These are phyloP conservation scores for Penicillium taxi DNA, from an alignment of 495 filamentous ascomycete genomes.

Conservation along the genomic window DNA sequence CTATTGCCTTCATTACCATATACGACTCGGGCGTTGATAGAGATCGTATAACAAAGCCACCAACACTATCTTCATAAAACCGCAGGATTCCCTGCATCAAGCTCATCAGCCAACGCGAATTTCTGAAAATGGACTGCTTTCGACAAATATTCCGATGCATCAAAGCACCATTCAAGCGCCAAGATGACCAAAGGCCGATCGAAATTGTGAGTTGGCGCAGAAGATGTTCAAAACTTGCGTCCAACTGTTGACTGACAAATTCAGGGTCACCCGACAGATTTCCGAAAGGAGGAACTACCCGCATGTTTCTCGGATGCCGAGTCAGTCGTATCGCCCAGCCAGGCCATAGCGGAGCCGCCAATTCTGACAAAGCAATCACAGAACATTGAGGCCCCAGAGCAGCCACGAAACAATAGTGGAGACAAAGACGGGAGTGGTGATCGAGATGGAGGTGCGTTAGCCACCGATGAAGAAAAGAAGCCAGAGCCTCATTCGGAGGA, in stretches of 20 bases:
- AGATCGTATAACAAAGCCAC: neutral
- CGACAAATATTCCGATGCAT: slow-evolving; percentile 32
- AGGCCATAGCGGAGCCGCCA: slow-evolving; percentile 11
- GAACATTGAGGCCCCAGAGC: slow-evolving; percentile 32
- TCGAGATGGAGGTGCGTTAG: slow-evolving; percentile 20
- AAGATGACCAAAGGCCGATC: slow-evolving; percentile 20
- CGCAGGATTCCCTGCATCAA: neutral
- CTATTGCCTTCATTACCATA: slow-evolving; percentile 8
- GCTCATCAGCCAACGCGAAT: neutral
- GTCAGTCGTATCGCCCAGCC: slow-evolving; percentile 27
- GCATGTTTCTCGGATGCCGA: slow-evolving; percentile 38
- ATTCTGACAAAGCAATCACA: slow-evolving; percentile 30
- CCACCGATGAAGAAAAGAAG: slow-evolving; percentile 27
- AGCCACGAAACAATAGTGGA: slow-evolving; percentile 26
- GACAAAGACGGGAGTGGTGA: slow-evolving; percentile 23
- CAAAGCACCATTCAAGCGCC: slow-evolving; percentile 31
- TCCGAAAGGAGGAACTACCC: slow-evolving; percentile 39
- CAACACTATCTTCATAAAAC: slow-evolving; percentile 10
- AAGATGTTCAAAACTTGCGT: neutral
- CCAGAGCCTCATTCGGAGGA: slow-evolving; percentile 25
- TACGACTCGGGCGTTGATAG: slow-evolving; percentile 2
- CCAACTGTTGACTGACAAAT: slow-evolving; percentile 3
- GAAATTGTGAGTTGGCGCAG: slow-evolving; percentile 30
- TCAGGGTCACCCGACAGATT: slow-evolving; percentile 39
- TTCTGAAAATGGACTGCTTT: slow-evolving; percentile 33